Percentiles rank a stretch among this genome's conserved stretches.
phyloP scores from a whole-genome alignment of 345 rosid species.

The Citrus reticulata region DNA sequence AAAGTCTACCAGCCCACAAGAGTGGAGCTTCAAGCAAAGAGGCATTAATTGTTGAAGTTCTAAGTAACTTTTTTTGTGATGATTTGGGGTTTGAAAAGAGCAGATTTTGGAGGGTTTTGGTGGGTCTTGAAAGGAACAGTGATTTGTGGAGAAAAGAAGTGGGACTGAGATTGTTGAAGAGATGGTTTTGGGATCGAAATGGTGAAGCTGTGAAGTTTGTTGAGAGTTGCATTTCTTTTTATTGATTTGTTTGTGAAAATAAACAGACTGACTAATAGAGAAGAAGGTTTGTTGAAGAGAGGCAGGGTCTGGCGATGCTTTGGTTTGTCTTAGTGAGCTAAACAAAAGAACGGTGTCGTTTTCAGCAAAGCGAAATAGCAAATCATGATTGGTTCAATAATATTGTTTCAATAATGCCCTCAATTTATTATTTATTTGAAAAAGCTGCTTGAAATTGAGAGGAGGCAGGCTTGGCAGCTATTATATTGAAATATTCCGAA shows the following conservation, averaged over 20 bases:
- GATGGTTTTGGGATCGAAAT: constrained; percentile 13
- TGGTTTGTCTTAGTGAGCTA: no score
- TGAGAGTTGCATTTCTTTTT: constrained; percentile 38
- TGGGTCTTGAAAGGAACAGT: constrained; percentile 23
- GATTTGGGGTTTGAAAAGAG: constrained; percentile 15
- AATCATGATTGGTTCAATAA: no score
- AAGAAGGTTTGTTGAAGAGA: no score
- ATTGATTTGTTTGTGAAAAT: not conserved
- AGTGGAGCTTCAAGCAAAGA: constrained; percentile 71
- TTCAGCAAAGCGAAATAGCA: no score
- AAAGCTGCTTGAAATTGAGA: no score
- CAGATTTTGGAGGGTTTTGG: constrained; percentile 19
- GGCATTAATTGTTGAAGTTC: constrained; percentile 28
- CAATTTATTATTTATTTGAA: no score
- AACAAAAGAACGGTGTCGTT: no score
- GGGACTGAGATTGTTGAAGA: constrained; percentile 16
- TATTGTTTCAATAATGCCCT: no score
- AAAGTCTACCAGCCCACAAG: constrained; percentile 83
- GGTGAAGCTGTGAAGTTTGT: constrained; percentile 32
- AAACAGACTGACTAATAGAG: not conserved
- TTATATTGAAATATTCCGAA: no score
- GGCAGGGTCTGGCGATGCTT: no score
- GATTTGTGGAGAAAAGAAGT: constrained; percentile 29
- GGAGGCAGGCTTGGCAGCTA: no score
- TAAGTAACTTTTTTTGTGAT: not conserved